Base-by-base conservation (phyloP, 352 stramenopile genomes). In the Blastocystis sp. region DNA sequence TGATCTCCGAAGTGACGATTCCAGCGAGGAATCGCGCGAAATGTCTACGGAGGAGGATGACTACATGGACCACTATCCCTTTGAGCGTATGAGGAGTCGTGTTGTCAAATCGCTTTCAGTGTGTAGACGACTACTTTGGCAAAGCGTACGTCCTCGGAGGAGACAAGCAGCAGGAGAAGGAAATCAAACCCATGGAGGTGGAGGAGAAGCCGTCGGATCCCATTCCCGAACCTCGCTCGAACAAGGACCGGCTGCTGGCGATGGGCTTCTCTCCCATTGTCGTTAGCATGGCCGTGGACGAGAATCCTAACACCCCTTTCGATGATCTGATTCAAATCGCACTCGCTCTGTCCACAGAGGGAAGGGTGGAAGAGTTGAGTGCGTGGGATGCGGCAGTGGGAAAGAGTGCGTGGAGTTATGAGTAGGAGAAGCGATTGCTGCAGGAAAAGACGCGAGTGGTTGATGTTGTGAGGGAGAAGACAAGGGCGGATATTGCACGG, bases 371-470 rank as follows among this genome's bases (percentile, higher is more conserved):
- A 48, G 1, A 14, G 38, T n/a, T 52, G 28, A 34, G 28, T 60
- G 66, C 41, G 9, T 76, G 66, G 66, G 66, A 76, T 14, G 21
- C 53, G 48, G 66, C 38, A 1, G 66, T 76, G 52, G 9, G 41
- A 3, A 4, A 38, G n/a, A n/a, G 21, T 2, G 19, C 1, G 21
- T 5, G n/a, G 7, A 5, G 1, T 76, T 1, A 76, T 48, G n/a
- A 28, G 5, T 28, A 76, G 66, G 38, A 76, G 48, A 23, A 28
- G 5, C 41, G 23, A 17, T 28, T 76, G 40, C 28, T 41, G 7
- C 28, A 59, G 66, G 23, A 28, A 40, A 74, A 74, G 41, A 41
- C 64, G 4, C 5, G 41, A 41, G 43, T 74, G 5, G 23, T 74
- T 3, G 64, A 74, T 11, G 43, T 0, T 7, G 4, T 45, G 64